Evolutionary conservation across 2,329 filamentous ascomycete species (phyloP), one percentile per base, ranked within the genome.

Genomic region (Trichoderma sp.): DNA sequence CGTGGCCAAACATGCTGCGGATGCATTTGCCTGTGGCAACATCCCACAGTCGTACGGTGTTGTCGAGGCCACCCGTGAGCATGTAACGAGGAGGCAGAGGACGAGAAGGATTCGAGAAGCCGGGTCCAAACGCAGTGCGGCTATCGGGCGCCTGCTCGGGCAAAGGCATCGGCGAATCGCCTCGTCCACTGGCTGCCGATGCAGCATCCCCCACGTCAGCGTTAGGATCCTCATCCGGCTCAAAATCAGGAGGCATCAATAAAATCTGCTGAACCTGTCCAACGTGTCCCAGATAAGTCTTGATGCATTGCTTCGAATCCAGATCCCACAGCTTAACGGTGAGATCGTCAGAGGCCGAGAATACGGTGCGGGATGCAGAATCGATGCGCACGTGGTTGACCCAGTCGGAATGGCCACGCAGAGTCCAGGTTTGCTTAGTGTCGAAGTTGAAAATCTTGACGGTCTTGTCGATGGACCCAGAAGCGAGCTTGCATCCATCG

Each of bases 321-420:
- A 99, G 84, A 75, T 98, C 95, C 95, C 95, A 97, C 1, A 99
- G 85, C 74, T 94, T 93, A 73, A 97, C 89, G 0, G 92, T 96
- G 76, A 93, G 91, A 78, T 99, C 96, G 77, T 99, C 96, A 0
- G 94, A 97, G 1, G 94, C 94, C 0, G 95, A 97, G 76, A 98
- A 91, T 4, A 98, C 86, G 0, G 94, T 97, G 16, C 93, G 90
- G 11, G 93, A 96, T 1, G 87, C 82, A 0, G 90, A 86, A 78
- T 99, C 94, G 47, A 99, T 88, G 73, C 91, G 91, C 37, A 98
- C 95, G n/a, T 92, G 91, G 80, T 99, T 99, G 75, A 99, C 94
- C 92, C 95, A 98, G 78, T 98, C 94, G 0, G 86, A 88, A 78
- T 99, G 96, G 10, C 94, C 95, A 29, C 90, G 89, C 14, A 99